Evolutionary conservation across 2,329 filamentous ascomycete species (phyloP), one percentile per base, ranked within the genome.

Genomic region (Talaromyces rugulosus): DNA sequence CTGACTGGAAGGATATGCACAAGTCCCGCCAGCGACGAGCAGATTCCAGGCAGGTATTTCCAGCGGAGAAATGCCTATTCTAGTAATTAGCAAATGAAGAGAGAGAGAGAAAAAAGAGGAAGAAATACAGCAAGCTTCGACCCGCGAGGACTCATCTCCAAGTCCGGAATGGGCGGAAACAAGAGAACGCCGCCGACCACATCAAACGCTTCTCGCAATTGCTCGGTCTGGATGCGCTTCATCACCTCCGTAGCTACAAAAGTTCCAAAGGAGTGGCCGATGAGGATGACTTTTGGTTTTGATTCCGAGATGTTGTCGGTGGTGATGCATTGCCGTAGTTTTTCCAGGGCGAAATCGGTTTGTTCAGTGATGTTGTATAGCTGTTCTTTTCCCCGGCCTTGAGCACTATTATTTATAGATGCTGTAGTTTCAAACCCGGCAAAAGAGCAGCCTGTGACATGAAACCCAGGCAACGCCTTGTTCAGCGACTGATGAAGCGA

Each of bases 131-230:
- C 55, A 28, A 59, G 34, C 54, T 60, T 60, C 16, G 40, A 28
- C 12, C 62, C 61, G 12, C 54, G 44, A 12, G 58, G 62, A 58
- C 58, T 60, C 33, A 31, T 55, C 16, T 54, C 62, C 8, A 63
- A n/a, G 28, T 63, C 62, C 23, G 62, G 62, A 54, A 63, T 60
- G 1, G 62, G 62, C 40, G 62, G 62, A 51, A 63, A 63, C 34
- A 63, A 54, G 5, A 50, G 62, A 36, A 63, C 52, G 27, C 36
- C 58, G 9, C 58, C 62, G 36, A 58, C 57, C 4, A 63, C 58
- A 2, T 61, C 54, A 9, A 34, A 63, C 11, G 42, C 42, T 11
- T 61, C 53, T 9, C 33, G 47, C 11, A 42, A 11, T 4, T 36
- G 31, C 6, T 54, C 31, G 27, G 4, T 55, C 12, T 16, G 44